A percentile compares a stretch with the other conserved stretches of the same genome.
These are phyloP conservation scores for Proliferodiscus dingleyae DNA, from an alignment of 2,329 filamentous ascomycete species.

Conservation along the genomic window DNA sequence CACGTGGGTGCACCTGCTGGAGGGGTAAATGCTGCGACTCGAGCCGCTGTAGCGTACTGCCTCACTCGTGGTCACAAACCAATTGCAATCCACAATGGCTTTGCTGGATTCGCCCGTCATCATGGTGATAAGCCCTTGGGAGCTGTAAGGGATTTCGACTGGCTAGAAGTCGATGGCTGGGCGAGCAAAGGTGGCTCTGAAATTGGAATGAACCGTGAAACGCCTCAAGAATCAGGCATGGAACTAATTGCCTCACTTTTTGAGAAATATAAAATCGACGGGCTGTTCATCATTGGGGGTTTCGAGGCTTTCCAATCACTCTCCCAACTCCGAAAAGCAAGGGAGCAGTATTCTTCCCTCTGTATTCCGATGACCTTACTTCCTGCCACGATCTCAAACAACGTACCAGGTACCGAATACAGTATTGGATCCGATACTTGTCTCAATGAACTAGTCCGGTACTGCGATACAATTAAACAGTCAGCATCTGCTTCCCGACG, in stretches of 20 bases:
- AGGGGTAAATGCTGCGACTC: constrained; percentile 95
- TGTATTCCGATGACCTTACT: constrained; percentile 89
- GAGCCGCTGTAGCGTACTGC: constrained; percentile 90
- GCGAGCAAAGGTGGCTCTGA: constrained; percentile 95
- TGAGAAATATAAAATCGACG: constrained; percentile 82
- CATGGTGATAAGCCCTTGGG: constrained; percentile 77
- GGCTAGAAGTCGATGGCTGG: constrained; percentile 94
- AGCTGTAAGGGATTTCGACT: constrained; percentile 78
- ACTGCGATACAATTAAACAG: constrained; percentile 97
- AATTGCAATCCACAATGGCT: constrained; percentile 91
- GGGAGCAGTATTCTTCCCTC: constrained; percentile 73
- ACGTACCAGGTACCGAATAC: constrained; percentile 96
- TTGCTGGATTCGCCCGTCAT: constrained; percentile 88
- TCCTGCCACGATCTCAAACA: constrained; percentile 97
- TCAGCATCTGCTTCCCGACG: constrained; percentile 90
- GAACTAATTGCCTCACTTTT: constrained; percentile 78
- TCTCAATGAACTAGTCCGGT: constrained; percentile 87
- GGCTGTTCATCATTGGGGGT: constrained; percentile 85
- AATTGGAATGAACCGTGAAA: constrained; percentile 93
- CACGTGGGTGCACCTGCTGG: constrained; percentile 95
- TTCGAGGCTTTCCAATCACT: constrained; percentile 96
- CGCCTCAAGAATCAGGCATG: constrained; percentile 81
- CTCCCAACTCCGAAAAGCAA: constrained; percentile 77
- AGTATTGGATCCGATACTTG: constrained; percentile 95
- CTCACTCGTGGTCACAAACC: constrained; percentile 87